Base-by-base conservation (phyloP, 371 early-diverging fungal genomes). In the Mortierella sp. region DNA sequence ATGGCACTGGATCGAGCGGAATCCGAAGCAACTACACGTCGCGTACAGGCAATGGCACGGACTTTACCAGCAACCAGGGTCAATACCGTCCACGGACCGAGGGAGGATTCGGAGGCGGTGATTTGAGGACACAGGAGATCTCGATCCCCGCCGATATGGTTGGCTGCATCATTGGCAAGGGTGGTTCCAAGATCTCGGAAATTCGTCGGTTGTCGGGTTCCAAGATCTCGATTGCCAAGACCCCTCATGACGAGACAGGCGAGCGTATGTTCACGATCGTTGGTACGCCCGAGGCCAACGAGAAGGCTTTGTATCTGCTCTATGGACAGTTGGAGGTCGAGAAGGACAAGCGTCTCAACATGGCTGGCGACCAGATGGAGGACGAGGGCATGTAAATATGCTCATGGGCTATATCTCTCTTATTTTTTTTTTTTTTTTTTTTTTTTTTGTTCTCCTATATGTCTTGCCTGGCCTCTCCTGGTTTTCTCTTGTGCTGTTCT, bases 111-210 rank as follows among this genome's bases (percentile, higher is more conserved):
- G 82, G 80, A 46, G 94, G 76, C 88, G 90, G 52, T 89, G 94
- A 81, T 83, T 68, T 72, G 43, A 58, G 75, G 47, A 91, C 92
- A 29, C 95, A 94, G 82, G 89, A 95, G 74, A 94, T 97, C 66
- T 91, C 89, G 56, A 94, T 97, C 65, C 96, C 98, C 7, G 88
- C 88, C 64, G 95, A 96, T 77, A 93, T 95, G 93, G 96, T 97
- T 52, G 97, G 98, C 28, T 93, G 95, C 72, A 93, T 97, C 68
- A 97, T 97, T 72, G 98, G 98, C 72, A 95, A 94, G 82, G 91
- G 88, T 23, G 98, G 98, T 18, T 81, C 88, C 43, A 93, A 93
- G 79, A 97, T 98, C 70, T 93, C 95, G 55, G 96, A 96, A 82
- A 94, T 97, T 66, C 92, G 97, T 62, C 87, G 90, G 50, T 79